phyloP scores from a whole-genome alignment of 2,329 filamentous ascomycete genomes.

The Bretziella fagacearum region DNA sequence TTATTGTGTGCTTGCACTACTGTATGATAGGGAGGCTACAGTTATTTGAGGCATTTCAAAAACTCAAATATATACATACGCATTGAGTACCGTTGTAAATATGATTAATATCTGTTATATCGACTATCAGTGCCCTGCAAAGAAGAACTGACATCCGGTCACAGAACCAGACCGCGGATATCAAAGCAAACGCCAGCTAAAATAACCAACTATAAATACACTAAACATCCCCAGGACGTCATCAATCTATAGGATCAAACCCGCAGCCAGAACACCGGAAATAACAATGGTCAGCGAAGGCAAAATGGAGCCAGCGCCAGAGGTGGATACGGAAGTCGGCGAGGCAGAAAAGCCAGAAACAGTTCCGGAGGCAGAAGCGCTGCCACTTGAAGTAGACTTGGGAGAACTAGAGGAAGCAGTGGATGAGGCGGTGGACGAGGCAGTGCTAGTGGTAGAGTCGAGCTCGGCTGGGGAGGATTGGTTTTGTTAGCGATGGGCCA shows the following conservation, averaged over 20 bases:
- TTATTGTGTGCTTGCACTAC: neutral
- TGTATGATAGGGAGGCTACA: neutral
- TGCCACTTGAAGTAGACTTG: neutral
- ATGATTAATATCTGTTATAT: neutral
- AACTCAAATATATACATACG: neutral
- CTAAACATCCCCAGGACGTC: neutral
- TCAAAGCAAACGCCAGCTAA: neutral
- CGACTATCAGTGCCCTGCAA: neutral
- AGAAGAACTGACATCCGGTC: neutral
- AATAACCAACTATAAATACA: neutral
- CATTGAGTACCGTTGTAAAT: neutral
- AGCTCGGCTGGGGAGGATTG: neutral
- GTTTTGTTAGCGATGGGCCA: no score
- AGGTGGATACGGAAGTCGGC: neutral
- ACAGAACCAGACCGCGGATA: neutral
- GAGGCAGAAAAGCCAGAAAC: neutral
- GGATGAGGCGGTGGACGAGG: constrained; percentile 5
- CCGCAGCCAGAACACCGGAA: constrained; percentile 1
- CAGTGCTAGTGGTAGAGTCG: neutral
- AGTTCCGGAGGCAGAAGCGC: constrained; percentile 2
- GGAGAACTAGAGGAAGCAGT: neutral
- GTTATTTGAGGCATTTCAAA: neutral
- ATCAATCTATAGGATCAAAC: neutral
- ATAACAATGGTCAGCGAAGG: neutral
- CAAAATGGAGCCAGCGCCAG: neutral